Conservation (phyloP, 305 asterid species). For the Solanum hybrid region DNA sequence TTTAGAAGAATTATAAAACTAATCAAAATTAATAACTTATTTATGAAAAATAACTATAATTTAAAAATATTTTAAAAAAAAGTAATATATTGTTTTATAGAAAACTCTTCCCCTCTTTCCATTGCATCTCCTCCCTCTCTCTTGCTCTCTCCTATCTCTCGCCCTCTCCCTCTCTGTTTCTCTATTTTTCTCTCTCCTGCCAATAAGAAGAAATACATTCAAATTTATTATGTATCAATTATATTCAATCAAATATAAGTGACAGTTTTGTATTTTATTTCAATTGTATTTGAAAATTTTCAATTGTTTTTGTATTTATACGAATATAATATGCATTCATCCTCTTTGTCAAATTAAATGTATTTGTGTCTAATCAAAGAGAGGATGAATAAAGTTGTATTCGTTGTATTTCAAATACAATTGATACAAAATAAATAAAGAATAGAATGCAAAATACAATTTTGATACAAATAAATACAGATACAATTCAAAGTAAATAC, state of each 20-base stretch:
- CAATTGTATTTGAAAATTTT: accelerated
- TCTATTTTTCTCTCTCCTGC: not conserved
- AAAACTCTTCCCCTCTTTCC: no score
- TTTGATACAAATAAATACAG: not conserved
- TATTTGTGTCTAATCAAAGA: not conserved
- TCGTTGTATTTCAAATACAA: no score
- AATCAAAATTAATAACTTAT: not conserved
- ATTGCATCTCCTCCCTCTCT: no score
- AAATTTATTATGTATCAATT: no score
- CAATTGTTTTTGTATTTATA: not conserved
- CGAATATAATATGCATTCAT: no score
- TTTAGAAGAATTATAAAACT: not conserved
- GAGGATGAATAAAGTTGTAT: no score
- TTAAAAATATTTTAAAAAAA: no score
- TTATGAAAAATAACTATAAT: not conserved
- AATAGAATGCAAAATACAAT: no score
- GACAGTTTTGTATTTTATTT: no score
- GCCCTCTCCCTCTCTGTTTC: not conserved
- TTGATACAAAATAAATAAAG: not conserved
- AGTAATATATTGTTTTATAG: not conserved
- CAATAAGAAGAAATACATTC: not conserved
- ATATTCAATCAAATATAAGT: no score
- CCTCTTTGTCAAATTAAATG: no score
- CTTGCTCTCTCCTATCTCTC: not conserved
- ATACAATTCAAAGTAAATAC: no score